Evolutionary conservation across 176 grass and related monocot species (phyloP).

Genomic region (Coix lacrymajobi): DNA sequence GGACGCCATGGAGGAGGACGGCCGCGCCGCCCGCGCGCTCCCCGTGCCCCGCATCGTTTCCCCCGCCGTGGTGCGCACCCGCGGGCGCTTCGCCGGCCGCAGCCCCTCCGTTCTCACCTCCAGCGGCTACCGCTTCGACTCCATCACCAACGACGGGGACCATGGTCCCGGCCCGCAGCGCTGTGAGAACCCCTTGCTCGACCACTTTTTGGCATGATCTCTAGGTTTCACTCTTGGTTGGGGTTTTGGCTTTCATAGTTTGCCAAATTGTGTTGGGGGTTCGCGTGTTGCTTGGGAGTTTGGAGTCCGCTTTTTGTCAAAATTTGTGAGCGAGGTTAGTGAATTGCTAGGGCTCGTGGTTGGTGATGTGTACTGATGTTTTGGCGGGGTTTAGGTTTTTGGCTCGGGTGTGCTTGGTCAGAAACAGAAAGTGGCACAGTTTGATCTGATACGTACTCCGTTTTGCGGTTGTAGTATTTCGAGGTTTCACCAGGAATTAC

Average conservation of each 20-base stretch:
- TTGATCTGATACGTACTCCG: background rate
- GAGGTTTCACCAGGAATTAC: too few relatives aligned
- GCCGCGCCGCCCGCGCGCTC: conserved; percentile 21
- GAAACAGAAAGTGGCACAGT: background rate
- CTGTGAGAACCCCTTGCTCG: conserved; percentile 25
- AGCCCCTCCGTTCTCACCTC: conserved; percentile 40
- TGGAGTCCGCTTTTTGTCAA: background rate
- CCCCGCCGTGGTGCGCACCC: conserved; percentile 18
- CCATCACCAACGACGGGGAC: background rate
- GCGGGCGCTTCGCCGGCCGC: conserved; percentile 33
- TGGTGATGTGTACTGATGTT: background rate
- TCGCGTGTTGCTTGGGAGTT: background rate
- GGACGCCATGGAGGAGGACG: conserved; percentile 47
- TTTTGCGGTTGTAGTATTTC: background rate
- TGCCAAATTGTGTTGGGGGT: background rate
- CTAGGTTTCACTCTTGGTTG: background rate
- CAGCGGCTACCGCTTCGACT: conserved; percentile 31
- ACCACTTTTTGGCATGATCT: background rate
- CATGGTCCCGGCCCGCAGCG: conserved; percentile 30
- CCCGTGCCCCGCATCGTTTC: conserved; percentile 47
- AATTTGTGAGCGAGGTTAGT: background rate
- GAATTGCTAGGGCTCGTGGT: background rate
- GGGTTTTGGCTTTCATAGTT: background rate
- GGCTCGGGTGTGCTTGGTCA: background rate
- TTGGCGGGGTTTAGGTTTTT: conserved; percentile 23